Base-by-base conservation (phyloP, 177 flowering plant species). In the Tripterygium wilfordii region DNA sequence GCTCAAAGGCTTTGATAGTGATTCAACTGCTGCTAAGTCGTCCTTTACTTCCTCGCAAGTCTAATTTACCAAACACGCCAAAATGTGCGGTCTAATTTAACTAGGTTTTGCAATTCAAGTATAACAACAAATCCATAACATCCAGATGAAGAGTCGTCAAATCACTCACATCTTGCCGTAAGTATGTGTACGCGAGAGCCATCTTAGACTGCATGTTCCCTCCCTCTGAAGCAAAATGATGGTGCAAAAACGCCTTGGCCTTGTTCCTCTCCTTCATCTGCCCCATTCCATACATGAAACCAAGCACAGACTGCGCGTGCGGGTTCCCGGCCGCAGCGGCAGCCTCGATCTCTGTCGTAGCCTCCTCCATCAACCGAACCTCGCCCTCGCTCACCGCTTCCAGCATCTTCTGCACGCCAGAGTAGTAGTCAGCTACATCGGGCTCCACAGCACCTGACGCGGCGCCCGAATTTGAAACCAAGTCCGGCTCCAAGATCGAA, bases 171-270 rank as follows among this genome's bases (percentile, higher is more conserved):
- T 87, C 84, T 66, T 89, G 99, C 7, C 88, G 75, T 22, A 56
- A 68, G 56, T 86, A 94, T 19, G 80, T 85, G 45, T 77, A 83
- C 0, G 99, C 99, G 0, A 79, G 70, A 5, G 82, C 88, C 97
- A 92, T 84, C 68, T 82, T 94, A n/a, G 95, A 79, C 65, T 94
- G 97, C 75, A 72, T 61, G 55, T 78, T 83, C 2, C 96, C 97
- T 10, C 74, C 84, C 8, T 69, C 65, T 1, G 97, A 75, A 18
- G 99, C 91, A 49, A 94, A 94, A 32, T 69, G 42, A 51, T 89
- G 97, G 63, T 82, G 61, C 61, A 80, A 5, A 52, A 85, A 78
- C 14, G 80, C 84, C 70, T 85, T 85, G 0, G 67, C 76, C 8
- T 60, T 69, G 38, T 55, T 75, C 63, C 57, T 51, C 58, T 87